phyloP scores from a whole-genome alignment of 1,139 yeast genomes.

The Diutina scorzettiae region DNA sequence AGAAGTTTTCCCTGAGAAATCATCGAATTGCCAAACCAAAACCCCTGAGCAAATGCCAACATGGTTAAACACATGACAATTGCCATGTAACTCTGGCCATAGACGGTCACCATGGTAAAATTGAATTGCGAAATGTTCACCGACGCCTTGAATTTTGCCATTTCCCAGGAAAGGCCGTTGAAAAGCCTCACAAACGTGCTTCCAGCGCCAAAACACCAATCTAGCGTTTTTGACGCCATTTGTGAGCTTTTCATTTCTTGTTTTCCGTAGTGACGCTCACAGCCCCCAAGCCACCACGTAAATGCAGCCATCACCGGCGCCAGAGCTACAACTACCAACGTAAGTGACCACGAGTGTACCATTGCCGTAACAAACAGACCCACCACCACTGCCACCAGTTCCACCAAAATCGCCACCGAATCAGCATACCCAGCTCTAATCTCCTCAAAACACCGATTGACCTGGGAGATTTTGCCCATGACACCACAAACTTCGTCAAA shows the following conservation, averaged over 20 bases:
- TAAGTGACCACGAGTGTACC: constrained; percentile 72
- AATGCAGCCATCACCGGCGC: constrained; percentile 51
- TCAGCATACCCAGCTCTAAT: constrained; percentile 60
- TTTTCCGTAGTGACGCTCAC: constrained; percentile 38
- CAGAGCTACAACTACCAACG: constrained; percentile 60
- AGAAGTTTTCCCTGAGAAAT: constrained; percentile 36
- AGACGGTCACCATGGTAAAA: constrained; percentile 35
- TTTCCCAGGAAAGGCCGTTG: constrained; percentile 46
- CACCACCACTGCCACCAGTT: constrained; percentile 38
- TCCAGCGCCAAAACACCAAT: constrained; percentile 60
- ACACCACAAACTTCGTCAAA: constrained; percentile 43
- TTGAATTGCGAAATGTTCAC: constrained; percentile 34
- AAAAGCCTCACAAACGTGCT: constrained; percentile 44
- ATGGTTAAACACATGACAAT: constrained; percentile 45
- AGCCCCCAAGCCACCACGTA: constrained; percentile 39
- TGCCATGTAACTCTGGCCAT: constrained; percentile 47
- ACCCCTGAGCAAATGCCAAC: constrained; percentile 79
- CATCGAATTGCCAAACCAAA: constrained; percentile 76
- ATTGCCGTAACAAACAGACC: constrained; percentile 59
- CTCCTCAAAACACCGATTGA: constrained; percentile 72
- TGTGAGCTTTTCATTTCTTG: constrained; percentile 47
- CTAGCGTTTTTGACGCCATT: constrained; percentile 45
- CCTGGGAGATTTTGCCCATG: constrained; percentile 53
- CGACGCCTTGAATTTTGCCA: constrained; percentile 25
- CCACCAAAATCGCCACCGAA: constrained; percentile 45